phyloP scores from a whole-genome alignment of 1,284 basidiomycete species.

The Ceratobasidium sp. region DNA sequence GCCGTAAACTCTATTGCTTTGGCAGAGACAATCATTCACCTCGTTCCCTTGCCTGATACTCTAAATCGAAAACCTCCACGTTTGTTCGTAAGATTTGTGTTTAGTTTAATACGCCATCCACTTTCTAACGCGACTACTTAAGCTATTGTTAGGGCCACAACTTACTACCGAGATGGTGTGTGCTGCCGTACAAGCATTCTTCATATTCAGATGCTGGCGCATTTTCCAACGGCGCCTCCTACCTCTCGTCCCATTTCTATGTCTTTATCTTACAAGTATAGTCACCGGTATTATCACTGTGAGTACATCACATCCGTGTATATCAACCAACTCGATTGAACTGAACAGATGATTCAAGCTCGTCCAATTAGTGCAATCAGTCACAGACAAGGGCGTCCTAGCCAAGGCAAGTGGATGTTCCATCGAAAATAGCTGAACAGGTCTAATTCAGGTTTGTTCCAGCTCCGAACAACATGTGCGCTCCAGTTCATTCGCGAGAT shows the following conservation, averaged over 20 bases:
- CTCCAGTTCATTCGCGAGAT: neutral
- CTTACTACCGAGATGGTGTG: neutral
- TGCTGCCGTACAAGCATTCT: slow-evolving; percentile 28
- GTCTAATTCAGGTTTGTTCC: neutral
- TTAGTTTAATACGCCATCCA: too few species aligned
- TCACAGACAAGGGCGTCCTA: too few species aligned
- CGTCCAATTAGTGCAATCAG: too few species aligned
- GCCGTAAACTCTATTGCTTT: neutral
- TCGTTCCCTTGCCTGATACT: neutral
- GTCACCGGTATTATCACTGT: slow-evolving; percentile 7
- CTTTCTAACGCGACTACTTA: neutral
- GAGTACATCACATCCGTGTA: neutral
- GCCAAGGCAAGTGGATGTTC: neutral
- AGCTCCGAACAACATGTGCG: neutral
- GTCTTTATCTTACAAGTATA: neutral
- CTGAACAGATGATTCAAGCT: too few species aligned
- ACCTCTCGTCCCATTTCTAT: slow-evolving; percentile 7
- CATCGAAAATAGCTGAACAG: neutral
- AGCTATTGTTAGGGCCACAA: neutral
- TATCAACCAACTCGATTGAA: too few species aligned
- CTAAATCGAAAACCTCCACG: neutral
- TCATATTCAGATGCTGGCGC: slow-evolving; percentile 28
- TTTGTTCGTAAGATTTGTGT: slow-evolving; percentile 1
- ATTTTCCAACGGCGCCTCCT: slow-evolving; percentile 15
- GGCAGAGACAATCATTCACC: neutral